Conservation (phyloP, 1,284 basidiomycete species). For the Cryptococcus floricola region DNA sequence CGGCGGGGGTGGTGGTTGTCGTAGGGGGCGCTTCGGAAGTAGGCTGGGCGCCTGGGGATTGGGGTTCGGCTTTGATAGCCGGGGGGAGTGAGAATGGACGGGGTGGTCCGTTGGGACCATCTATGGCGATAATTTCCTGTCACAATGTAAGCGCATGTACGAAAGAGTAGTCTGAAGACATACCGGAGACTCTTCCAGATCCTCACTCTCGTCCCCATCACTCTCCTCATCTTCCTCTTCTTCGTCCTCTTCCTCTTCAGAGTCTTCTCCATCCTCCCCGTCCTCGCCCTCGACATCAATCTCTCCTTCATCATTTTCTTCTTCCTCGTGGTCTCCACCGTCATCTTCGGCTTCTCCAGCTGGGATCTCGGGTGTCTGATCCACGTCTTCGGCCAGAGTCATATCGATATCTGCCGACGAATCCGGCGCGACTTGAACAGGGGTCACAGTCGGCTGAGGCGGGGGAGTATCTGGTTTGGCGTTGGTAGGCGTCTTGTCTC, state of each 20-base stretch:
- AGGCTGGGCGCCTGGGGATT: neutral
- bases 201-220: constrained; percentile 24
- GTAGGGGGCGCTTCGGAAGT: constrained; percentile 11
- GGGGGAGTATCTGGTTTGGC: neutral
- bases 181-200: constrained; percentile 20
- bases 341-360: neutral
- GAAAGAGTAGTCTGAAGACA: constrained; percentile 1
- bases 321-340: neutral
- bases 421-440: neutral
- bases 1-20: neutral
- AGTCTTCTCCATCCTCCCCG: neutral
- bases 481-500: neutral
- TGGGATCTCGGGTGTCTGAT: neutral
- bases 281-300: neutral
- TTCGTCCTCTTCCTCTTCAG: constrained; percentile 66
- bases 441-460: neutral
- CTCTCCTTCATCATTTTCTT: neutral
- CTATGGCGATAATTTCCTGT: constrained; percentile 18
- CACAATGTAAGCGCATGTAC: no score
- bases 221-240: constrained; percentile 59
- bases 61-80: constrained; percentile 13
- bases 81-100: constrained; percentile 5
- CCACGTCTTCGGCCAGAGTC: neutral
- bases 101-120: constrained; percentile 10
- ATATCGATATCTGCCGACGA: neutral